Evolutionary conservation across 2,329 filamentous ascomycete species (phyloP), one percentile per base, ranked within the genome.

Genomic region (Fusarium pseudoanthophilum): DNA sequence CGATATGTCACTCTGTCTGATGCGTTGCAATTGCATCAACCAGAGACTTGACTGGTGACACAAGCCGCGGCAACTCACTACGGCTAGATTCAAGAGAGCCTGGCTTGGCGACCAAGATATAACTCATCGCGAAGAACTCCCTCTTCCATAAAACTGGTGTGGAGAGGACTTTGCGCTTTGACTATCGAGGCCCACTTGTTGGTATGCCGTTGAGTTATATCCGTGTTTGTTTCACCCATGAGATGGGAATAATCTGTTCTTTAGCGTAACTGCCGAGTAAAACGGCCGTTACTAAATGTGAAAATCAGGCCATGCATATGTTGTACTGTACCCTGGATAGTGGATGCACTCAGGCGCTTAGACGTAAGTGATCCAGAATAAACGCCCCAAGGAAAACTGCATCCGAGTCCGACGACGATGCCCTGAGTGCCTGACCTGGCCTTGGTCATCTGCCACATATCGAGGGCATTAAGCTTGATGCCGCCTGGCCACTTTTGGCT

Each of bases 141-240:
- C 11, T 21, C 16, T n/a, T 9, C 37, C n/a, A 32, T 46, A 15
- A 58, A 32, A 15, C 24, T 45, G 45, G 40, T 56, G 67, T 55
- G 67, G 67, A 56, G 46, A 68, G 46, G 43, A 37, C 30, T 42
- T 49, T 45, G 48, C 68, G 69, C 63, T 68, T 68, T 67, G 69
- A 72, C 68, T 60, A 43, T 59, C 26, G 28, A 56, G 48, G 53
- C 28, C 53, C 49, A 48, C 60, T 51, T 45, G 39, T 37, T 51
- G 46, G 28, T 26, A 56, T 39, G 30, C 39, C 21, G 32, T 60
- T 34, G 48, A 42, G 21, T 55, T 67, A 66, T 56, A 60, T 45
- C 67, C 71, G 53, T 36, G n/a, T 24, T 56, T 15, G 42, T 24
- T 45, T 51, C 51, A 71, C 56, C 46, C 52, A 26, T 24, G 20